Evolutionary conservation across 202 grass and related monocot species (phyloP).

Genomic region (Hordeum pubiflorum): DNA sequence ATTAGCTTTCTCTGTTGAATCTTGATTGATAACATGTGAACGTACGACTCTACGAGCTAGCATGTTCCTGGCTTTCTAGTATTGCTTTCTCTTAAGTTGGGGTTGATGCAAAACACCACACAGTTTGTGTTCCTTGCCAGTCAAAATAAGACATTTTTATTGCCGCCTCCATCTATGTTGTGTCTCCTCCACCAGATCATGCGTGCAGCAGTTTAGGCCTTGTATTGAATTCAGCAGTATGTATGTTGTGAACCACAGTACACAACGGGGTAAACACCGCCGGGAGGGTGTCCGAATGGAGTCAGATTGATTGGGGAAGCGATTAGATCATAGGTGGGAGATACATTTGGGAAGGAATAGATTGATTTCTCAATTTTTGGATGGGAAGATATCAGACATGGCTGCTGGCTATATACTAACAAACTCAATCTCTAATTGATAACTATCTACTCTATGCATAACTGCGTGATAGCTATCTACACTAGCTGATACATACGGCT

Average conservation of each 20-base stretch:
- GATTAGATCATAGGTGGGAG: background rate
- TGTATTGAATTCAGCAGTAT: background rate
- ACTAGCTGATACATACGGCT: background rate
- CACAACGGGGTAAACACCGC: background rate
- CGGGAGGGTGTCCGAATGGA: background rate
- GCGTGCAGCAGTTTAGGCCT: background rate
- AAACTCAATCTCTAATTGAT: background rate
- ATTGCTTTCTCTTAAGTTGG: background rate
- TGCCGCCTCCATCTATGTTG: background rate
- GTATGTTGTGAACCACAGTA: background rate
- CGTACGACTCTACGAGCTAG: background rate
- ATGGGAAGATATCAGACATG: background rate
- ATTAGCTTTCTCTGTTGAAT: constrained; percentile 16
- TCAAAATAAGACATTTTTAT: constrained; percentile 7
- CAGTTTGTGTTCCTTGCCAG: background rate
- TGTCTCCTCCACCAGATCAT: background rate
- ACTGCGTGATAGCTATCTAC: background rate
- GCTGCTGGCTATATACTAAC: background rate
- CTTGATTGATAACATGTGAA: background rate
- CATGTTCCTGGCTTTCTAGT: background rate
- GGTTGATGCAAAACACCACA: background rate
- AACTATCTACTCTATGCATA: background rate
- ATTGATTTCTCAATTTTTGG: background rate
- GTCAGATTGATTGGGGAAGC: background rate
- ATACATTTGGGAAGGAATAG: background rate